Conservation (phyloP, 2,329 filamentous ascomycete species). For the Acephala macrosclerotiorum region DNA sequence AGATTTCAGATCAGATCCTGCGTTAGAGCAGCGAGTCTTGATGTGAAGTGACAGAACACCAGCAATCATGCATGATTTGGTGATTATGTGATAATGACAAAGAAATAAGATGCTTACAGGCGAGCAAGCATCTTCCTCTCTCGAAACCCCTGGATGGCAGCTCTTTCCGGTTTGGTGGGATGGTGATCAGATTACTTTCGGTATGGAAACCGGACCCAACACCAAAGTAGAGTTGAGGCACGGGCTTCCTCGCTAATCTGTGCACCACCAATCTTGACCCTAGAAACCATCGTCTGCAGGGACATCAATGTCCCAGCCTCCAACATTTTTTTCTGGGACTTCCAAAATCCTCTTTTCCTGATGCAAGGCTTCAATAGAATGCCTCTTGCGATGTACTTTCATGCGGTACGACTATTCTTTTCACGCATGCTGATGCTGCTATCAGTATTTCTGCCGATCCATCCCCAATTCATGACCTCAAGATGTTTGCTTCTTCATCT, state of each 20-base stretch:
- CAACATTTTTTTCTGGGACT: neutral
- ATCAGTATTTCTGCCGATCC: neutral
- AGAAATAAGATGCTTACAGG: neutral
- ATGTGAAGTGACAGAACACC: conserved; percentile 4
- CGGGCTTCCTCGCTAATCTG: conserved; percentile 2
- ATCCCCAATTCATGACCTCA: neutral
- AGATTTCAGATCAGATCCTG: neutral
- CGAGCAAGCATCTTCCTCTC: neutral
- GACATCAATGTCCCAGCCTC: neutral
- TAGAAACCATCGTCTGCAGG: neutral
- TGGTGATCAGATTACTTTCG: too few relatives aligned
- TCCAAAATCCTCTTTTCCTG: neutral
- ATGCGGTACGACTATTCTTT: neutral
- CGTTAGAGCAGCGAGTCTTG: neutral
- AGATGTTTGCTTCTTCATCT: neutral
- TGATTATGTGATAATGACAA: neutral
- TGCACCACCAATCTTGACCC: too few relatives aligned
- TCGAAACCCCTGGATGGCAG: neutral
- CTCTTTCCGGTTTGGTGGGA: neutral
- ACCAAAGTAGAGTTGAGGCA: neutral
- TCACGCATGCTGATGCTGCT: neutral
- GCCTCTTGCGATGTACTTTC: neutral
- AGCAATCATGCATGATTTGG: conserved; percentile 1
- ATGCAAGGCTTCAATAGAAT: neutral
- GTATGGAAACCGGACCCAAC: too few relatives aligned